phyloP scores from a whole-genome alignment of 1,139 yeast genomes.

The Scheffersomyces cryptocercus region DNA sequence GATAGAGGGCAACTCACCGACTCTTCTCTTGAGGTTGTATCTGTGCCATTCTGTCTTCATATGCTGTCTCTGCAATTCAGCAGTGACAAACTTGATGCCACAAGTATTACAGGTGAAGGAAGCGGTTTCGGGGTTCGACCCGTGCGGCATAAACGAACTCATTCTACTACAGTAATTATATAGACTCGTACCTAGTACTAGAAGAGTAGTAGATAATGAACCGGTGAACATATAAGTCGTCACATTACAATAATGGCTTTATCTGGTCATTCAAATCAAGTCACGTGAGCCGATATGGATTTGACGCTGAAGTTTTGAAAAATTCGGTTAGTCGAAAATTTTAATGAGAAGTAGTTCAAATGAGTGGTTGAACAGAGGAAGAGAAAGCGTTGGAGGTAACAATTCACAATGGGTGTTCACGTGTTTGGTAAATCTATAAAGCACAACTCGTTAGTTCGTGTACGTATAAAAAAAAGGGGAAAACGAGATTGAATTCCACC shows the following conservation, averaged over 20 bases:
- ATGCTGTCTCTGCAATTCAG: conserved; percentile 82
- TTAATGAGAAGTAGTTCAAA: too few relatives aligned
- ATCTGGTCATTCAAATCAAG: not conserved
- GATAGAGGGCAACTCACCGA: conserved; percentile 80
- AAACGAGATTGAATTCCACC: too few relatives aligned
- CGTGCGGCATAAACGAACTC: conserved; percentile 30
- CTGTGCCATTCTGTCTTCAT: conserved; percentile 98
- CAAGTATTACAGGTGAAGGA: conserved; percentile 86
- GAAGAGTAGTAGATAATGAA: too few relatives aligned
- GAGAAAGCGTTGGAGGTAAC: too few relatives aligned
- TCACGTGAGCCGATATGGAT: too few relatives aligned
- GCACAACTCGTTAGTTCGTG: conserved; percentile 44
- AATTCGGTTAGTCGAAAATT: conserved; percentile 1
- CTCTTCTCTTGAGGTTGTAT: conserved; percentile 87
- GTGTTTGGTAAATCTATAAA: conserved; percentile 74
- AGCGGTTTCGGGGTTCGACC: conserved; percentile 36
- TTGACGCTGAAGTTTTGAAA: not conserved
- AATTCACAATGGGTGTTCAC: conserved; percentile 62
- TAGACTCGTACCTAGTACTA: too few relatives aligned
- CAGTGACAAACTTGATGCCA: conserved; percentile 70
- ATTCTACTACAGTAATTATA: conserved; percentile 6
- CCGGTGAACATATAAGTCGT: not conserved
- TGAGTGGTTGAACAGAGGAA: too few relatives aligned
- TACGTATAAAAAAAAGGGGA: conserved; percentile 21
- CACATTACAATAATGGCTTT: not conserved